Evolutionary conservation across 1,139 yeast genomes (phyloP), one percentile per base, ranked within the genome.

Genomic region (Geotrichum restrictum): DNA sequence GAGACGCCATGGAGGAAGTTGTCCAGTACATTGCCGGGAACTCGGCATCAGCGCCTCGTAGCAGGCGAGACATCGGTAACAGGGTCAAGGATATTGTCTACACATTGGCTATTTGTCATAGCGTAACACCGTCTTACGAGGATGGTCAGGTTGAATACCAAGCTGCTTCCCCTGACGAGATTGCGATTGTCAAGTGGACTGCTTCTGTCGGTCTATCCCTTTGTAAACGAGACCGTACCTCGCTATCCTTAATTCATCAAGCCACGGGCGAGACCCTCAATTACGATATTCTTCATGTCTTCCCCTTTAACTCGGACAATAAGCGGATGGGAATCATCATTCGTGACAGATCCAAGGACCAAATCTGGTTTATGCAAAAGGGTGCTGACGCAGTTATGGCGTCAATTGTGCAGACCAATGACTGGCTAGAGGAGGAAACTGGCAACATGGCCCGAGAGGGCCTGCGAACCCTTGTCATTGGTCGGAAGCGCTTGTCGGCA

Each of bases 361-460:
- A 88, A 59, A 69, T 81, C 31, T 86, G 89, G 88, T 94, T 94
- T 66, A 73, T 85, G 66, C 81, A 87, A 64, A 94, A 94, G 66
- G 99, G 99, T 55, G 99, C 99, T 1, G 99, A 94, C 68, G 83
- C 95, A 0, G 97, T 91, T 10, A 93, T 94, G 97, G 70, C 80
- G n/a, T 75, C 74, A 36, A 88, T 93, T 57, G 98, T 94, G 10
- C 83, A 80, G 60, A 77, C 79, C 40, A 91, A 84, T 65, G 98
- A 93, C 66, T 94, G 99, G 99, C 72, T 94, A 18, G 98, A 94
- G 54, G 99, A 94, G 70, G 99, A 94, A 69, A 88, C 96, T 0
- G 85, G 91, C 19, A 94, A 94, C 64, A 89, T 94, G 97, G 98
- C 98, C 1, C 81, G 98, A 59, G 99, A 94, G 71, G 99, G 99